Base-by-base conservation (phyloP, 108 stramenopile species). In the Ochromonas danica region DNA sequence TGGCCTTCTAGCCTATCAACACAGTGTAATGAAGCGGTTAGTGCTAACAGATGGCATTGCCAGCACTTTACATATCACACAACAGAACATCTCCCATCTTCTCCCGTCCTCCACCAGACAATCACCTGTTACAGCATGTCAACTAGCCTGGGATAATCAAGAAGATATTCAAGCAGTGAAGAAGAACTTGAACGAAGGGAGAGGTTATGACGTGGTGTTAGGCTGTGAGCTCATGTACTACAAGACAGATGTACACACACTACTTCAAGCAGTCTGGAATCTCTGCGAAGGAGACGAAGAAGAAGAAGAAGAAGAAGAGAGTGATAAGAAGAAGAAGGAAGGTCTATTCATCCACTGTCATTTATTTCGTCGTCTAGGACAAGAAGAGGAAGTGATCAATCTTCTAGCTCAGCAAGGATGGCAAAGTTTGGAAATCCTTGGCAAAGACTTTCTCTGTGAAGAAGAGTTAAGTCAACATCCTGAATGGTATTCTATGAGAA, bases 191-290 rank as follows among this genome's bases (percentile, higher is more conserved):
- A 67, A 67, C 63, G 35, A 67, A 6, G 35, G 25, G 6, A 3
- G 10, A 36, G 6, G 14, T 31, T 67, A 14, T 67, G 63, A 67
- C 31, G 63, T 67, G 14, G 63, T 67, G 17, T 31, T 67, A 10
- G 63, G 63, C 6, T 67, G 33, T 6, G 63, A 67, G 25, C 35
- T 67, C 10, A 67, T 67, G 63, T 67, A 67, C 31, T 67, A 67
- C 31, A 31, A 3, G 31, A 67, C 63, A 6, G 63, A 67, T 67
- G 25, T 67, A 28, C 17, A 28, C 10, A 6, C 6, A 36, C 63
- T 67, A 10, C 25, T 67, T 10, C 25, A 3, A 6, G 25, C 63
- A 10, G 63, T 67, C 14, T 14, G 31, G 31, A 6, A 22, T 28
- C 31, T 67, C 3, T 51, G 45, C 22, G n/a, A n/a, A n/a, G n/a